Conservation (phyloP, 352 stramenopile genomes). For the Globisporangium sylvaticum region DNA sequence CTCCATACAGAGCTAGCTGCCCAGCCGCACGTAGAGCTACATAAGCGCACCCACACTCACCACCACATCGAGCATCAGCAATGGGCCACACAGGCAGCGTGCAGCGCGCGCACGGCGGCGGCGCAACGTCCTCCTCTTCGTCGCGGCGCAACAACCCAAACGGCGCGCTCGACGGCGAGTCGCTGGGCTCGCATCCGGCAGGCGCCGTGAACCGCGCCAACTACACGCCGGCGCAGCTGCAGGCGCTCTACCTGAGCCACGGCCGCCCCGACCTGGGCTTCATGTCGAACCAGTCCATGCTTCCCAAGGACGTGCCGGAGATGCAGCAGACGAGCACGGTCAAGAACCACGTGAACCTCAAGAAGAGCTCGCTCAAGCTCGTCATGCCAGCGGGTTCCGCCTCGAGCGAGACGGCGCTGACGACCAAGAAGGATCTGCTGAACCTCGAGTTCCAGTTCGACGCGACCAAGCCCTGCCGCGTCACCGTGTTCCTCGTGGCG, state of each 20-base stretch:
- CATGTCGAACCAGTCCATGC: conserved; percentile 64
- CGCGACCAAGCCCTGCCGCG: conserved; percentile 64
- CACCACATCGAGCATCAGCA: background rate
- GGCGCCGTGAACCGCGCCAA: conserved; percentile 34
- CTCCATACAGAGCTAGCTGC: background rate
- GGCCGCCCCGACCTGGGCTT: conserved; percentile 81
- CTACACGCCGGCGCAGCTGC: conserved; percentile 81
- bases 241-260: conserved; percentile 78
- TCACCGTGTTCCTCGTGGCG: conserved; percentile 61
- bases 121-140: background rate
- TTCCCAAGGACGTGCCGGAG: conserved; percentile 57
- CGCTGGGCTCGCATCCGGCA: conserved; percentile 26
- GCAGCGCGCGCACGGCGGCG: conserved; percentile 25
- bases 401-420: conserved; percentile 12
- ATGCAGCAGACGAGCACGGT: conserved; percentile 82
- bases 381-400: conserved; percentile 6
- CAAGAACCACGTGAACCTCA: conserved; percentile 84
- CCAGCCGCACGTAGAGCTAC: background rate
- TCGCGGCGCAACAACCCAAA: conserved; percentile 24
- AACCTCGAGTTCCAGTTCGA: conserved; percentile 76
- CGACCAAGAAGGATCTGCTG: conserved; percentile 17
- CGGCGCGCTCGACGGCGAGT: conserved; percentile 62
- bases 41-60: background rate
- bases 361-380: conserved; percentile 73
- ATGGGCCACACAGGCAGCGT: conserved; percentile 81